phyloP scores from a whole-genome alignment of 352 stramenopile species.

The Hyaloperonospora brassicae region DNA sequence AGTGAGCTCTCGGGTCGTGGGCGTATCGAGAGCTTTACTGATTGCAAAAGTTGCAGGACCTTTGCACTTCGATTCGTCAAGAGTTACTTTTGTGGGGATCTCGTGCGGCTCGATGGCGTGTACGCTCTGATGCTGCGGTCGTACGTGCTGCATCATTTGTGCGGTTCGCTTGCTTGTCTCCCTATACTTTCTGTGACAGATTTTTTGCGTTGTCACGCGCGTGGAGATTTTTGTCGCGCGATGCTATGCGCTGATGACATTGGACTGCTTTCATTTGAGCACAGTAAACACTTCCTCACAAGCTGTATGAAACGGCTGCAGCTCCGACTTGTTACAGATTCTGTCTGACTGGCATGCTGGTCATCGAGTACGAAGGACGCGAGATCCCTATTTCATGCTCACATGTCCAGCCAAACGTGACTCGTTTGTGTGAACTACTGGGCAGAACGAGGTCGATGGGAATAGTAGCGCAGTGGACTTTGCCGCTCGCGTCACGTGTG shows the following conservation, averaged over 20 bases:
- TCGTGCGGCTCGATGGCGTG: constrained; percentile 98
- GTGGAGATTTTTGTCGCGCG: constrained; percentile 1
- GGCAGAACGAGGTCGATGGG: constrained; percentile 35
- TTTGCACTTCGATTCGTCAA: constrained; percentile 52
- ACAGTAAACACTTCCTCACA: constrained; percentile 89
- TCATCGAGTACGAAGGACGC: constrained; percentile 94
- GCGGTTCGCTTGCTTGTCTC: constrained; percentile 62
- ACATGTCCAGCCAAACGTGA: constrained; percentile 92
- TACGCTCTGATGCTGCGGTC: constrained; percentile 96
- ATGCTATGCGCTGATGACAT: constrained; percentile 90
- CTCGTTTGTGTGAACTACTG: constrained; percentile 57
- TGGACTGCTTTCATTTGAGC: constrained; percentile 91
- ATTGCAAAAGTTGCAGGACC: constrained; percentile 16
- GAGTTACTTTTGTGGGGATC: constrained; percentile 70
- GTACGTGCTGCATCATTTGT: constrained; percentile 89
- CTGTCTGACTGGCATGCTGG: constrained; percentile 78
- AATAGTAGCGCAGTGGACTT: constrained; percentile 21
- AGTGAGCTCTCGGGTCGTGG: neutral
- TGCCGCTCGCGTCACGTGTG: constrained; percentile 36
- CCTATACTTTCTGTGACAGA: constrained; percentile 88
- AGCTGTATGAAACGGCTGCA: constrained; percentile 90
- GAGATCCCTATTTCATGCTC: constrained; percentile 94
- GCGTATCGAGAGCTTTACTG: neutral
- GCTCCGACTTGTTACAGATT: constrained; percentile 84
- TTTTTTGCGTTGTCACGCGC: constrained; percentile 88